Conservation (phyloP, 371 early-diverging fungal genomes). For the Actinomortierella wolfii region DNA sequence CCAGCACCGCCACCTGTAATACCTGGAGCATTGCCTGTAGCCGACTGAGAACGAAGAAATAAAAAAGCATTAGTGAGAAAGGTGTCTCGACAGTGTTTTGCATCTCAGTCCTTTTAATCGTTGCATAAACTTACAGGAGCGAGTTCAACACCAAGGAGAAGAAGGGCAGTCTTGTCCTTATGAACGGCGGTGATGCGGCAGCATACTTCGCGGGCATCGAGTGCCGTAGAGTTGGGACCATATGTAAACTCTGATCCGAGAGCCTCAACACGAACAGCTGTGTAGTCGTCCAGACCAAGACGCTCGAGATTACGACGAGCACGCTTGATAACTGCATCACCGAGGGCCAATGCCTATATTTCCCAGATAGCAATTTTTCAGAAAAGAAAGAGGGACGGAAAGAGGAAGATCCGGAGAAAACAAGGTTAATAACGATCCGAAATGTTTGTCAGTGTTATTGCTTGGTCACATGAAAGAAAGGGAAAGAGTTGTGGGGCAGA, state of each 20-base stretch:
- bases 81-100: too few species aligned
- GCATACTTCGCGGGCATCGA: slow-evolving; percentile 66
- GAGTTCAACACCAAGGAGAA: slow-evolving; percentile 66
- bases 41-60: slow-evolving; percentile 47
- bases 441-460: too few species aligned
- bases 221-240: slow-evolving; percentile 59
- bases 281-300: slow-evolving; percentile 56
- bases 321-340: slow-evolving; percentile 64
- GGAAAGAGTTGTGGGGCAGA: too few species aligned
- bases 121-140: slow-evolving; percentile 72
- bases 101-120: too few species aligned
- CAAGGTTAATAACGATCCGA: too few species aligned
- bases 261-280: slow-evolving; percentile 61
- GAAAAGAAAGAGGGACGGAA: neutral
- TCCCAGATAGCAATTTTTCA: neutral
- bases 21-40: slow-evolving; percentile 79
- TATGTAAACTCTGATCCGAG: slow-evolving; percentile 74
- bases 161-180: slow-evolving; percentile 58
- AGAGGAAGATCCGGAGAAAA: too few species aligned
- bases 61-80: too few species aligned
- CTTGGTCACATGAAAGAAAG: too few species aligned
- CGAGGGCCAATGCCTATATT: slow-evolving; percentile 60
- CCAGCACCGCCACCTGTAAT: slow-evolving; percentile 69
- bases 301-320: slow-evolving; percentile 55
- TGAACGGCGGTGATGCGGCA: slow-evolving; percentile 68